Evolutionary conservation across 257 asterid genomes (phyloP), one percentile per base, ranked within the genome.

Genomic region (Petrea volubilis): DNA sequence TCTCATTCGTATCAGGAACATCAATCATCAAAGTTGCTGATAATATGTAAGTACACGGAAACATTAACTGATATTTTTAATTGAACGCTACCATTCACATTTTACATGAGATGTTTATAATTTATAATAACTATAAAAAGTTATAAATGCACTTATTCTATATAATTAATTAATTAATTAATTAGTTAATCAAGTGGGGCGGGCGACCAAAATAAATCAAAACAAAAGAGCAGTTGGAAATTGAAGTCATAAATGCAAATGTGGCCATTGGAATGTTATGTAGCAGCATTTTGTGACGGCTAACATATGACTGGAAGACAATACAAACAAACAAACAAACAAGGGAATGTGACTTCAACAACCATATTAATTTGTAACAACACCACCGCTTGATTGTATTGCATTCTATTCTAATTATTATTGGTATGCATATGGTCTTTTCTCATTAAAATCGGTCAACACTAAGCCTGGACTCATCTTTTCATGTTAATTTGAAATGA

Each of bases 291-390:
- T 20, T 2, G 6, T 55, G 17, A 15, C 6, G 66, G 43, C 33
- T 61, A 38, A 60, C 14, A 62, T 38, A 60, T n/a, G 28, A 60
- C 18, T 10, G 63, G 5, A 55, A 58, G 64, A n/a, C n/a, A n/a
- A 14, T 14, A 27, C 1, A 56, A 10, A 60, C 11, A 61, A 11
- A 20, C n/a, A 17, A 50, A 15, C 57, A 46, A 57, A 71, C 72
- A 20, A 43, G 46, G 34, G 63, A 63, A 72, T 72, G 71, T 52
- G 77, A 40, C 66, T n/a, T 62, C 40, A 27, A 63, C 27, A n/a
- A 60, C 53, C 81, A 23, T 59, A 77, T 77, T 77, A 72, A 77
- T 51, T 53, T 40, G 47, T 47, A 60, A 44, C 81, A 72, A 66
- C 56, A 60, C 40, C 75, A 72, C 78, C 81, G 74, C 52, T 52